A percentile compares a stretch with the other conserved stretches of the same genome.
These are phyloP conservation scores for Coprinopsis sp. DNA, from an alignment of 768 basidiomycete species.

Conservation along the genomic window DNA sequence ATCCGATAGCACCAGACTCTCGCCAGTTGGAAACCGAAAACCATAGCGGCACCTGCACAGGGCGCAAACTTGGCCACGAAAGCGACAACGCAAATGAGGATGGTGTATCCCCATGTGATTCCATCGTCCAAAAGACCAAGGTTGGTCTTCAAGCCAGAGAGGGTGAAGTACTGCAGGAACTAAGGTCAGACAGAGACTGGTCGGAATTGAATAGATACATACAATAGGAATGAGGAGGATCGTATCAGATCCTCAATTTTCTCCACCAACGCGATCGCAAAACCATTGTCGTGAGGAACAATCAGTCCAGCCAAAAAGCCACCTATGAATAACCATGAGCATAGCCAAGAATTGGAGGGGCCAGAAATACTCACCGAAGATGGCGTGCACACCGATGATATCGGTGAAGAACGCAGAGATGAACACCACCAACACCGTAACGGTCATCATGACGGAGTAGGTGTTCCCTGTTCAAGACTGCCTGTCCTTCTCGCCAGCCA, in stretches of 20 bases:
- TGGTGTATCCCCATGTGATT: conserved; percentile 74
- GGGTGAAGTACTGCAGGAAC: conserved; percentile 60
- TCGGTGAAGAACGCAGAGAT: conserved; percentile 80
- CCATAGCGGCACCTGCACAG: conserved; percentile 56
- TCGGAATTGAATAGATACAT: conserved; percentile 20
- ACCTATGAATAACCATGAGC: conserved; percentile 34
- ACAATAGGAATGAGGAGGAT: conserved; percentile 76
- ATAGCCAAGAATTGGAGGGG: conserved; percentile 13
- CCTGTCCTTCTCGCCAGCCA: conserved; percentile 69
- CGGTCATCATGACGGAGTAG: conserved; percentile 75
- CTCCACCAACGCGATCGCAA: conserved; percentile 73
- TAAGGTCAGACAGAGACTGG: neutral
- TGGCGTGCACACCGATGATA: conserved; percentile 74
- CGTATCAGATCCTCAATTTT: conserved; percentile 83
- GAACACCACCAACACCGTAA: conserved; percentile 70
- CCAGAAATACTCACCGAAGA: conserved; percentile 43
- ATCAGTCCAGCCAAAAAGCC: conserved; percentile 84
- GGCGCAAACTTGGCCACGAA: conserved; percentile 78
- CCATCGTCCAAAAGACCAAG: conserved; percentile 73
- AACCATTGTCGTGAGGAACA: conserved; percentile 80
- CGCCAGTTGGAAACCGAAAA: conserved; percentile 63
- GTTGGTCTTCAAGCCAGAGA: conserved; percentile 78
- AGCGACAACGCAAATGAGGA: conserved; percentile 70
- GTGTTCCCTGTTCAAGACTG: conserved; percentile 66
- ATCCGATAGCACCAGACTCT: conserved; percentile 78